Base-by-base conservation (phyloP, 2,329 filamentous ascomycete genomes). In the Pezicula radicicola region DNA sequence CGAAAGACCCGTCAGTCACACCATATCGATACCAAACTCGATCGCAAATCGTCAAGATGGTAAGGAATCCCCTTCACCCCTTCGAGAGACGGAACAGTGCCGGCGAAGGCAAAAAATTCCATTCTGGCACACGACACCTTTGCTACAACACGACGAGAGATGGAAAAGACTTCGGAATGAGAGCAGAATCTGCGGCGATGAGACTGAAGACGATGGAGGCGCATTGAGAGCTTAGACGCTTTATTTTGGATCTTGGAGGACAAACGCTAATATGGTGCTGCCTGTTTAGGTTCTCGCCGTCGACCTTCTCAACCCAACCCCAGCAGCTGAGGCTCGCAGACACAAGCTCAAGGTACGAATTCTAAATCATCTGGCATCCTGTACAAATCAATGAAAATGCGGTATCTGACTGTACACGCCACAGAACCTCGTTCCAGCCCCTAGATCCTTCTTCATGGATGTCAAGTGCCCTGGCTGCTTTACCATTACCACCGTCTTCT, bases 381-480 rank as follows among this genome's bases (percentile, higher is more conserved):
- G 37, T n/a, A 33, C 12, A 47, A 36, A 44, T 30, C 41, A n/a
- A 42, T 45, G 55, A 30, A 27, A 37, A 39, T 28, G 40, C 44
- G 47, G 35, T 7, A 52, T 44, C 56, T 66, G 47, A 65, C 51
- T 46, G 49, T 50, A 51, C 21, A 27, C 40, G 28, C 42, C 50
- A 58, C 66, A 95, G 91, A 91, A 84, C 66, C 89, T 99, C 70
- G 94, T 99, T 74, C 94, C 94, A 70, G 88, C 85, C 65, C 94
- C 94, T 71, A 91, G 94, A 76, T 97, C 93, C 66, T 99, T 97
- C 89, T 99, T 99, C 90, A 99, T 99, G 94, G 94, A 99, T 76
- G 94, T 99, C 84, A 99, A 99, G 89, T 99, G 94, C 89, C 94
- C 94, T 75, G 94, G 94, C 72, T 99, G 94, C 90, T 99, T 97